Conservation (phyloP, 2,329 filamentous ascomycete genomes). For the Penicillium psychrosexuale region DNA sequence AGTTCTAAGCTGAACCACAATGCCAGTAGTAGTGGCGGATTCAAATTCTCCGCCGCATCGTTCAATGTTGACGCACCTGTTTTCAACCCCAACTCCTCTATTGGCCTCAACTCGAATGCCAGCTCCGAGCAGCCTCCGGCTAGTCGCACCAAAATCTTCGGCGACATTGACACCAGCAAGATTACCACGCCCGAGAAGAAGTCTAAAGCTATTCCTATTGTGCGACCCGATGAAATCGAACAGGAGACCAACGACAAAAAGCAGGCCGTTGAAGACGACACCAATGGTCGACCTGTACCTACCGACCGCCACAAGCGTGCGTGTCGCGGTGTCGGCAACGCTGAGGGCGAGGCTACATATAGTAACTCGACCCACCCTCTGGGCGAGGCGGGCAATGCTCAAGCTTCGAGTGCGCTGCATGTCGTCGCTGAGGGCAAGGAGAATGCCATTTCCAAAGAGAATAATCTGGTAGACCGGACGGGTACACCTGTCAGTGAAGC, state of each 20-base stretch:
- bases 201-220: constrained; percentile 80
- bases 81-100: constrained; percentile 70
- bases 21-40: constrained; percentile 35
- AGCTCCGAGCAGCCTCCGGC: constrained; percentile 20
- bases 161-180: constrained; percentile 62
- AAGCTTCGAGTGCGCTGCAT: constrained; percentile 25
- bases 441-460: constrained; percentile 42
- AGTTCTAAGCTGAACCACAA: constrained; percentile 13
- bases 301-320: constrained; percentile 72
- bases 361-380: constrained; percentile 50
- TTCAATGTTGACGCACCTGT: constrained; percentile 74
- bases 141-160: constrained; percentile 57
- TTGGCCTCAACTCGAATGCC: constrained; percentile 28
- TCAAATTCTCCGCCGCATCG: constrained; percentile 66
- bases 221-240: constrained; percentile 60
- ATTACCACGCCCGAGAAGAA: constrained; percentile 65
- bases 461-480: constrained; percentile 24
- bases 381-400: constrained; percentile 31
- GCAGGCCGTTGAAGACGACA: constrained; percentile 49
- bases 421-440: constrained; percentile 37
- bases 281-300: constrained; percentile 61
- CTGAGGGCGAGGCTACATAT: constrained; percentile 72
- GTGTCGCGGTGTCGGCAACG: constrained; percentile 62
- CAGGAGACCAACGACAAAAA: constrained; percentile 38
- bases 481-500: constrained; percentile 37